These are phyloP conservation scores for carrot (Daucus carota) DNA, from an alignment of 129 eudicot genomes.

Conservation along the genomic window DNA sequence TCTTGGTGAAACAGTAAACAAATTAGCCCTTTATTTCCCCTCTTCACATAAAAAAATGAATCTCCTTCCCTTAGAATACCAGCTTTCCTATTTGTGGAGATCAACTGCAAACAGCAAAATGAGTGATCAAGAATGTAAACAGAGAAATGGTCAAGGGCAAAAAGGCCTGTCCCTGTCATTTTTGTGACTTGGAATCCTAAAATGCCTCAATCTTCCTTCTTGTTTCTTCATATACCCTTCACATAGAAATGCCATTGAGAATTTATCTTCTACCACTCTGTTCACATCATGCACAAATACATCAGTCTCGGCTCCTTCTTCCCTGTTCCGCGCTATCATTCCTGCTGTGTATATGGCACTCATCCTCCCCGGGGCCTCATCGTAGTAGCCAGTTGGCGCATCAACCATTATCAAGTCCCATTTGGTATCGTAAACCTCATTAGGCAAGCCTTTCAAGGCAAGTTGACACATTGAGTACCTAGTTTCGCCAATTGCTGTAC, in stretches of 20 bases:
- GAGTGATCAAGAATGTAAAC: background rate
- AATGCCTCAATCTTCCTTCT: slow-evolving; percentile 91
- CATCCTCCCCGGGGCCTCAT: slow-evolving; percentile 97
- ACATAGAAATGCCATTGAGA: slow-evolving; percentile 77
- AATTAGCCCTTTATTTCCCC: background rate
- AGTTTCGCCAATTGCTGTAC: slow-evolving; percentile 48
- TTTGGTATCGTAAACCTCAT: slow-evolving; percentile 58
- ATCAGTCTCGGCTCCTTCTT: slow-evolving; percentile 65
- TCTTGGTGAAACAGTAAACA: background rate
- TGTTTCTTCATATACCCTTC: slow-evolving; percentile 86
- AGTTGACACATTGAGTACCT: slow-evolving; percentile 72
- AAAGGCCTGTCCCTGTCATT: slow-evolving; percentile 58
- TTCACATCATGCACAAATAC: slow-evolving; percentile 99
- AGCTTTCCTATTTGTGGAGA: background rate
- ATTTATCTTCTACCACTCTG: slow-evolving; percentile 88
- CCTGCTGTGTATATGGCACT: slow-evolving; percentile 89
- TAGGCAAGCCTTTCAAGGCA: slow-evolving; percentile 76
- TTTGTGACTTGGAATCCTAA: slow-evolving; percentile 78
- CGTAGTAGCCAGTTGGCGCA: slow-evolving; percentile 94
- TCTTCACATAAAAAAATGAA: background rate
- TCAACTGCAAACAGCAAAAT: background rate
- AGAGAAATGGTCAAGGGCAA: slow-evolving; percentile 45
- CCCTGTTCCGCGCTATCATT: slow-evolving; percentile 82
- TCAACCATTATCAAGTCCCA: slow-evolving; percentile 99
- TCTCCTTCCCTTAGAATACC: background rate